Conservation (phyloP, 2,329 filamentous ascomycete species). For the Claviceps africana region DNA sequence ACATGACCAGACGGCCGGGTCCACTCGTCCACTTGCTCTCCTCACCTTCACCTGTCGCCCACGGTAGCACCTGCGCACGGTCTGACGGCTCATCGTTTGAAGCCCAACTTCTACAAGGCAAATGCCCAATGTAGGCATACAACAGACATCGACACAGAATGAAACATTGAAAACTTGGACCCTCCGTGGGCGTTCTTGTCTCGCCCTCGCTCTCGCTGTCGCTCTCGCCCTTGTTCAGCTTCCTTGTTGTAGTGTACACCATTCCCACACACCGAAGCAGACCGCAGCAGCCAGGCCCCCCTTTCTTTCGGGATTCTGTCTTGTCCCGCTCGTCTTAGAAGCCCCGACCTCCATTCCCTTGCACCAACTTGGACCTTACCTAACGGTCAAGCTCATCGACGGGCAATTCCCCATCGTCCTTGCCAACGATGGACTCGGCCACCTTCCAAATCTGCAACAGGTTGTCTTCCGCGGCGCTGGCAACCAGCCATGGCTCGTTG, state of each 20-base stretch:
- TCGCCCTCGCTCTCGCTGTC: too few relatives aligned
- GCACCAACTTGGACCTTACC: conserved; percentile 21
- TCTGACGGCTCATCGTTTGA: not conserved
- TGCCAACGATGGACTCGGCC: conserved; percentile 65
- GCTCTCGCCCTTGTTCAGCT: not conserved
- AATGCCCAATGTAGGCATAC: not conserved
- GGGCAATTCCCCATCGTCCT: conserved; percentile 60
- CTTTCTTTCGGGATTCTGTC: not conserved
- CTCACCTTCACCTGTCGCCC: not conserved
- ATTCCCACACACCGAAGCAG: not conserved
- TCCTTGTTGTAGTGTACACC: not conserved
- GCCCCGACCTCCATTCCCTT: conserved; percentile 13
- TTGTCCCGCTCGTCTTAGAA: conserved; percentile 17
- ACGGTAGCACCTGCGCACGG: not conserved
- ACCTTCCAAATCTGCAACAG: conserved; percentile 91
- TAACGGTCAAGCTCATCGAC: conserved; percentile 63
- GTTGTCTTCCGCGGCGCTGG: conserved; percentile 92
- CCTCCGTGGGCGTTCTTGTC: not conserved
- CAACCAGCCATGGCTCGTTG: conserved; percentile 93
- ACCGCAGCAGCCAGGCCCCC: not conserved
- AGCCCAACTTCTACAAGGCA: too few relatives aligned
- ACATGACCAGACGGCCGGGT: not conserved
- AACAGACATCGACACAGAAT: not conserved
- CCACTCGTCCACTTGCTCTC: not conserved
- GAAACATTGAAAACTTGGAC: not conserved